Conservation (phyloP, 768 basidiomycete genomes). For the Mycena rebaudengoi region DNA sequence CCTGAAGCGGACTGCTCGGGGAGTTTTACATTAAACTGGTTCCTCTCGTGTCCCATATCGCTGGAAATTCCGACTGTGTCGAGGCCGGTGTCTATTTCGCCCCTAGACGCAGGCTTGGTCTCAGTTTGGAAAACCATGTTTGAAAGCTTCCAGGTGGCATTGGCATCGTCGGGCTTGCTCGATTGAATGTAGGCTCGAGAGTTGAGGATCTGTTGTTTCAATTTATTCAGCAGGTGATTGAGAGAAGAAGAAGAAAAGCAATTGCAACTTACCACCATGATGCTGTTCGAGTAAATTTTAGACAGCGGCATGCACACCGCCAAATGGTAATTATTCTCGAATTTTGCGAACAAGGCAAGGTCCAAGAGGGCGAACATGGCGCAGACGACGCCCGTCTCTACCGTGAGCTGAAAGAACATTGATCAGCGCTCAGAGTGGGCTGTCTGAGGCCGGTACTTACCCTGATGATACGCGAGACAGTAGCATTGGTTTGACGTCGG, state of each 20-base stretch:
- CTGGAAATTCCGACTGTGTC: too few species aligned
- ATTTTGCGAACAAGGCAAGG: slow-evolving; percentile 19
- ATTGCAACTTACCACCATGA: slow-evolving; percentile 5
- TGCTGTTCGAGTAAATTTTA: slow-evolving; percentile 18
- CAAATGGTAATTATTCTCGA: slow-evolving; percentile 14
- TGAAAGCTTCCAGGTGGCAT: neutral
- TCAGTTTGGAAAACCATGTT: neutral
- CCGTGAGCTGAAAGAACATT: neutral
- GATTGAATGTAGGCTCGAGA: neutral
- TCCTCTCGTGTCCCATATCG: too few species aligned
- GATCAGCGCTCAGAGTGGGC: too few species aligned
- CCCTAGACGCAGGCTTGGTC: too few species aligned
- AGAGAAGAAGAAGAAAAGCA: neutral
- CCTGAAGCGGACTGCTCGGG: too few species aligned
- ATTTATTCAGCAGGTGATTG: neutral
- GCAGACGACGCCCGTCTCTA: slow-evolving; percentile 24
- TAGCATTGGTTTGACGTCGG: neutral
- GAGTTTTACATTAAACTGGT: too few species aligned
- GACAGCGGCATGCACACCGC: slow-evolving; percentile 5
- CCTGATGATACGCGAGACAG: neutral
- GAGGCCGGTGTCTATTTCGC: too few species aligned
- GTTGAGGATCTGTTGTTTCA: slow-evolving; percentile 6
- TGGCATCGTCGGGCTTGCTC: neutral
- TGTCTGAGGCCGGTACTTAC: neutral
- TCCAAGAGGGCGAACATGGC: slow-evolving; percentile 22